A percentile compares a stretch with the other conserved stretches of the same genome.
Conservation (phyloP, 352 stramenopile genomes). For the Blastocystis hominis region DNA sequence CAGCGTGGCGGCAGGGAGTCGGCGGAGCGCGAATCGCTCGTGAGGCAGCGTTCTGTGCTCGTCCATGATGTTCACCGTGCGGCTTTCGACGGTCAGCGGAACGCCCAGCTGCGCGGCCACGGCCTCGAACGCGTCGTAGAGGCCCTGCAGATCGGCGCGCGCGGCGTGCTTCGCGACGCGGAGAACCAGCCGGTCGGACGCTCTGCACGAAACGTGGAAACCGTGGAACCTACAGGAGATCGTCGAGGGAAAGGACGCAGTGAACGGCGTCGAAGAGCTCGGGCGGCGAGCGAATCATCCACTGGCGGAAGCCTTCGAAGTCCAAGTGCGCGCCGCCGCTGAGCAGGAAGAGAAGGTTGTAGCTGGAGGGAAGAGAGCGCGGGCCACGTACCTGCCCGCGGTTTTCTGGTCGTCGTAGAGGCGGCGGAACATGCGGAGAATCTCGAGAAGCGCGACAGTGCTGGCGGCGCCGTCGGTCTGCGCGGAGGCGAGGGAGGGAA, state of each 20-base stretch:
- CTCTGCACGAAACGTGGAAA: not conserved
- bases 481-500: conserved; percentile 17
- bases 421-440: conserved; percentile 20
- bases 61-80: conserved; percentile 37
- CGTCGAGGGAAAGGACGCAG: conserved; percentile 44
- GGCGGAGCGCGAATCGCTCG: conserved; percentile 35
- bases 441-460: conserved; percentile 3
- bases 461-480: not conserved
- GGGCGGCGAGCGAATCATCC: conserved; percentile 30
- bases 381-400: not conserved
- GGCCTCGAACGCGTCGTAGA: conserved; percentile 12
- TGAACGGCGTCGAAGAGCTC: conserved; percentile 4
- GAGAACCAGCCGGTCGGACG: not conserved
- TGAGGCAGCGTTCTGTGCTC: conserved; percentile 2
- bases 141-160: not conserved
- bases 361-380: not conserved
- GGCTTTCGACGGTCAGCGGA: not conserved
- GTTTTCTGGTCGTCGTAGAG: conserved; percentile 41
- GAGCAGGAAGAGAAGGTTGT: conserved; percentile 42
- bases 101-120: conserved; percentile 30
- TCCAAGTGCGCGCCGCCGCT: conserved; percentile 14
- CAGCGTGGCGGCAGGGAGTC: conserved; percentile 4
- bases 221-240: not conserved
- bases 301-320: conserved; percentile 52
- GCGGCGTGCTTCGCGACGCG: not conserved